Conservation (phyloP, 1,284 basidiomycete species). For the Boletus chippewaensis region DNA sequence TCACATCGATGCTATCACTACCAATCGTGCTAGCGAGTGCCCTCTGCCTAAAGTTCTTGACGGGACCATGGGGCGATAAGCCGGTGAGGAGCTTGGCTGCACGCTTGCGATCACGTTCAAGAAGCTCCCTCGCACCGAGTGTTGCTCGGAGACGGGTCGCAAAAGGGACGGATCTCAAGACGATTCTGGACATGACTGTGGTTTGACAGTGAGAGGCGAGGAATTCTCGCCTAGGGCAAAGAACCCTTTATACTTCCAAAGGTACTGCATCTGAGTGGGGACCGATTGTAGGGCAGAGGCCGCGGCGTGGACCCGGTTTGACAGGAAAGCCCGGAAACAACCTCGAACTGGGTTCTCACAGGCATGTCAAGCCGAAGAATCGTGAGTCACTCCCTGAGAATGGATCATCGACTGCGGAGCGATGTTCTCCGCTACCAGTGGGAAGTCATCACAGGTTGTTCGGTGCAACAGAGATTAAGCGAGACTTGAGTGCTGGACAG, state of each 20-base stretch:
- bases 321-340: conserved; percentile 6
- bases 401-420: neutral
- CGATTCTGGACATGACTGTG: conserved; percentile 22
- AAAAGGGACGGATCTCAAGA: conserved; percentile 40
- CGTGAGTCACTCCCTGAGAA: conserved; percentile 1
- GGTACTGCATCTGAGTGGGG: neutral
- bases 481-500: neutral
- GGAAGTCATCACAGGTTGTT: neutral
- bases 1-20: conserved; percentile 43
- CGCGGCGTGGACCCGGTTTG: neutral
- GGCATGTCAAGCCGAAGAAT: neutral
- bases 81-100: conserved; percentile 48
- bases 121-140: conserved; percentile 41
- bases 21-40: neutral
- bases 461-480: neutral
- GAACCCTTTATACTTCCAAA: conserved; percentile 20
- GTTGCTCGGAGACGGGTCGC: conserved; percentile 33
- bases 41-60: conserved; percentile 2
- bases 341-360: neutral
- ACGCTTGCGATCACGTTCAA: conserved; percentile 47
- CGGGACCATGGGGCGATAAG: conserved; percentile 47
- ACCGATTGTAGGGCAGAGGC: neutral
- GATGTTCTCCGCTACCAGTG: neutral
- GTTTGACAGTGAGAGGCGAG: neutral
- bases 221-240: neutral